Evolutionary conservation across 345 rosid genomes (phyloP).

Genomic region (Melaleuca alternifolia): DNA sequence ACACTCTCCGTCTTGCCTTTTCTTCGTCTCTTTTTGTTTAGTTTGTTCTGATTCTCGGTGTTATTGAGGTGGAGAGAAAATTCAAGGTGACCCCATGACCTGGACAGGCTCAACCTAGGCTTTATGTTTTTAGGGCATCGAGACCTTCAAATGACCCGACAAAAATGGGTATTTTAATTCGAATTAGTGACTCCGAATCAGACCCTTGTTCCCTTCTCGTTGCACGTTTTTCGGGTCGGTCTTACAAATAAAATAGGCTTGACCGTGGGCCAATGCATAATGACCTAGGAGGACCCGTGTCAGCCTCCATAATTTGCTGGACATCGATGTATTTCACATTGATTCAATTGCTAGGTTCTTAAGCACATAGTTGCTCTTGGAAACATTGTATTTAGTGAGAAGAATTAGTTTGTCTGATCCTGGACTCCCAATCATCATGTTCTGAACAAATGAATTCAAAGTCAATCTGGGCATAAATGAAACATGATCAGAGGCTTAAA

Average conservation of each 20-base stretch:
- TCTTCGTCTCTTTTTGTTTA: not conserved
- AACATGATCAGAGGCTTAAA: not conserved
- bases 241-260: not conserved
- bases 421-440: not conserved
- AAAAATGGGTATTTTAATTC: not conserved
- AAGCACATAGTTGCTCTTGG: not conserved
- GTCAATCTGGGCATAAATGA: not conserved
- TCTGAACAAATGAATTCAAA: not conserved
- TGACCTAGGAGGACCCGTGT: not conserved
- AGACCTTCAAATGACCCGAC: constrained; percentile 35
- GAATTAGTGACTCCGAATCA: not conserved
- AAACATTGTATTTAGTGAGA: not conserved
- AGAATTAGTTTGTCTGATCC: not conserved
- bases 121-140: constrained; percentile 10
- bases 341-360: not conserved
- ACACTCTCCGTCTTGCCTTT: not conserved
- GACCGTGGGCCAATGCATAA: not conserved
- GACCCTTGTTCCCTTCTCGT: constrained; percentile 14
- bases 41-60: not conserved
- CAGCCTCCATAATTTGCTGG: not conserved
- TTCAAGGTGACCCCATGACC: not conserved
- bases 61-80: not conserved
- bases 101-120: constrained; percentile 1
- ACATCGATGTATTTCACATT: not conserved
- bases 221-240: constrained; percentile 18